Conservation (phyloP, 208 protist genomes). For the Wallacemonas sp. region DNA sequence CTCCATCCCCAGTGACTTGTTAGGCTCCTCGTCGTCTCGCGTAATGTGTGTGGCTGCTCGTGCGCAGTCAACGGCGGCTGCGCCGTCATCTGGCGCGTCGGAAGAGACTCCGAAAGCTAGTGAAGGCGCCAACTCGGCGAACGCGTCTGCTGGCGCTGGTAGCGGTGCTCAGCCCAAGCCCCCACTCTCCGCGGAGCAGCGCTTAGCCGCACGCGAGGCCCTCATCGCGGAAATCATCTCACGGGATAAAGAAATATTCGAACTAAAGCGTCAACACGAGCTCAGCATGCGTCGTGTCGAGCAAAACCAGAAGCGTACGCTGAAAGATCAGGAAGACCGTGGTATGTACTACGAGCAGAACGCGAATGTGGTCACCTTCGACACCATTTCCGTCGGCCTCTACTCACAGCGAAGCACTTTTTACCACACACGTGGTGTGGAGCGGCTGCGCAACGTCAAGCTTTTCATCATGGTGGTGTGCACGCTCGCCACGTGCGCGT, state of each 20-base stretch:
- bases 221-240: constrained; percentile 77
- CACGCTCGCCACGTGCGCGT: constrained; percentile 61
- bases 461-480: constrained; percentile 64
- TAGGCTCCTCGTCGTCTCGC: too few species aligned
- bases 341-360: constrained; percentile 93
- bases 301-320: constrained; percentile 76
- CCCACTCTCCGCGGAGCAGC: not conserved
- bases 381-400: constrained; percentile 82
- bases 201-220: constrained; percentile 40
- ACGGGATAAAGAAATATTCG: constrained; percentile 88
- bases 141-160: not conserved
- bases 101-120: too few species aligned
- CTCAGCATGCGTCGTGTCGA: constrained; percentile 89
- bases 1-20: too few species aligned
- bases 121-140: too few species aligned
- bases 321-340: constrained; percentile 88
- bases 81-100: too few species aligned
- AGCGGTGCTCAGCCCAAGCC: not conserved
- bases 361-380: constrained; percentile 89
- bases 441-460: constrained; percentile 87
- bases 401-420: constrained; percentile 87
- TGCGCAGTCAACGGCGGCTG: too few species aligned
- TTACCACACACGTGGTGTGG: constrained; percentile 85
- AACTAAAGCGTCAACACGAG: constrained; percentile 89
- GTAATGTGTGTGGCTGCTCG: too few species aligned